Evolutionary conservation across 2,329 filamentous ascomycete species (phyloP).

Genomic region (Alternaria angustiovoidea): DNA sequence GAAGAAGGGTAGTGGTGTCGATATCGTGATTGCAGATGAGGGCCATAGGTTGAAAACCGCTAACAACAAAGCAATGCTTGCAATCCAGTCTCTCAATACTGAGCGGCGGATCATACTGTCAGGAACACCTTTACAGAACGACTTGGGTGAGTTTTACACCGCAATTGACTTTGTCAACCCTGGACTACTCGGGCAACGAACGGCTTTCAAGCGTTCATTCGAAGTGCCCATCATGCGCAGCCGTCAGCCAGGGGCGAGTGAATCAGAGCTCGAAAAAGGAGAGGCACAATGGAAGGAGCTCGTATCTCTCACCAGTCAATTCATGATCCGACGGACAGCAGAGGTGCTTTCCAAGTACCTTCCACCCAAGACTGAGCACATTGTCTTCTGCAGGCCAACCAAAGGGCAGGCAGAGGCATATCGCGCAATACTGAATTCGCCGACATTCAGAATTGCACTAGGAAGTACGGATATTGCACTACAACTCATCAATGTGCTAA

Average conservation of each 20-base stretch:
- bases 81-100: conserved; percentile 70
- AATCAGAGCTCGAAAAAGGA: conserved; percentile 69
- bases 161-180: conserved; percentile 76
- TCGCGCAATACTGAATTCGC: conserved; percentile 69
- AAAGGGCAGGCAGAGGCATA: conserved; percentile 68
- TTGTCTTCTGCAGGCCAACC: conserved; percentile 71
- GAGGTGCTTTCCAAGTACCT: conserved; percentile 72
- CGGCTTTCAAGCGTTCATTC: conserved; percentile 70
- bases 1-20: conserved; percentile 68
- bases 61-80: conserved; percentile 72
- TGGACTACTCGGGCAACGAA: conserved; percentile 68
- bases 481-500: conserved; percentile 74
- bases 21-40: conserved; percentile 76
- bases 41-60: conserved; percentile 73
- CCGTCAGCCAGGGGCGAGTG: conserved; percentile 68
- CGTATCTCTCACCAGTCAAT: conserved; percentile 66
- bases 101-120: conserved; percentile 69
- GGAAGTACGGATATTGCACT: conserved; percentile 69
- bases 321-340: conserved; percentile 71
- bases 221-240: conserved; percentile 71
- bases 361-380: conserved; percentile 72
- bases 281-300: conserved; percentile 69
- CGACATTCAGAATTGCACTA: conserved; percentile 68
- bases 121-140: conserved; percentile 74
- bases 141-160: conserved; percentile 71